Conservation (phyloP, 108 stramenopile species). For the Pseudonitzschia multiseries region DNA sequence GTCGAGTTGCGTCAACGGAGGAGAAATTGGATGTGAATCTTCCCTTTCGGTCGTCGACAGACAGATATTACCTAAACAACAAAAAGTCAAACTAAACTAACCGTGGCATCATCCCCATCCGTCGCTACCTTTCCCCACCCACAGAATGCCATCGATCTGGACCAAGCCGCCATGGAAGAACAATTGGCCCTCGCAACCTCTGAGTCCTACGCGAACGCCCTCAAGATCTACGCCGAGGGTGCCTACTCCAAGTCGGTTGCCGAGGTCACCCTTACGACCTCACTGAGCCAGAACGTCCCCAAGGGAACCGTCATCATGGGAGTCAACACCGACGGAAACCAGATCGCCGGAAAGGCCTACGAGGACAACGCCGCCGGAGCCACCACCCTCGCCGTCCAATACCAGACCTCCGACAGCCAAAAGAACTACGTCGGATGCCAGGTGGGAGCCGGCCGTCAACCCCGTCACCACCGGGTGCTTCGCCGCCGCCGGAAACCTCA, state of each 20-base stretch:
- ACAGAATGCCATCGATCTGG: slow-evolving; percentile 52
- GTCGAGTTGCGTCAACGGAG: too few species aligned
- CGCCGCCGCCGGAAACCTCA: slow-evolving; percentile 24
- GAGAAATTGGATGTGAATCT: too few species aligned
- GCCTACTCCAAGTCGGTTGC: slow-evolving; percentile 66
- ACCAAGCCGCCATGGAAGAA: slow-evolving; percentile 47
- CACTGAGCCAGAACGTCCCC: slow-evolving; percentile 20
- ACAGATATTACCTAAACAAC: too few species aligned
- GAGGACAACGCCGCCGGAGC: slow-evolving; percentile 30
- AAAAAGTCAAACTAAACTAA: too few species aligned
- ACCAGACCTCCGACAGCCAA: slow-evolving; percentile 49
- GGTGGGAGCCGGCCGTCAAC: slow-evolving; percentile 56
- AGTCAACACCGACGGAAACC: slow-evolving; percentile 19
- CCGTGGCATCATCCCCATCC: too few species aligned
- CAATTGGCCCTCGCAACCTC: slow-evolving; percentile 34
- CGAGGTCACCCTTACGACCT: slow-evolving; percentile 26
- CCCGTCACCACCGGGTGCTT: slow-evolving; percentile 40
- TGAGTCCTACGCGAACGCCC: slow-evolving; percentile 37
- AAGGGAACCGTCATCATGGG: slow-evolving; percentile 45
- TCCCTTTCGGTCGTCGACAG: too few species aligned
- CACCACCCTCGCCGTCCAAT: slow-evolving; percentile 43
- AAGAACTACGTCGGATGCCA: slow-evolving; percentile 54
- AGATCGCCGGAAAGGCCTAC: slow-evolving; percentile 43
- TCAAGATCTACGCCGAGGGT: slow-evolving; percentile 56
- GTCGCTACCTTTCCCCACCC: neutral